Evolutionary conservation across 306 rosid species (phyloP).

Genomic region (Malus fusca): DNA sequence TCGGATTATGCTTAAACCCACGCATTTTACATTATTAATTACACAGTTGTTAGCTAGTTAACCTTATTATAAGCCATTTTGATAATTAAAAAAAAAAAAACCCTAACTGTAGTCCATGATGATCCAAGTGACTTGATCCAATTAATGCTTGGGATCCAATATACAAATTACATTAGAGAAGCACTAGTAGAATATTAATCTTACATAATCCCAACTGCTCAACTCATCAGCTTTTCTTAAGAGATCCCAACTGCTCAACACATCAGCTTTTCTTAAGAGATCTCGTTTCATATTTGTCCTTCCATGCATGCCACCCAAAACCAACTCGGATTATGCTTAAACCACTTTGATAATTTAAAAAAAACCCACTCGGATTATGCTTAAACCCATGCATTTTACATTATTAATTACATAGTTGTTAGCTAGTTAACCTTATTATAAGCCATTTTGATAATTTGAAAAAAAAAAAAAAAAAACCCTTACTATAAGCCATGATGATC

Average conservation of each 20-base stretch:
- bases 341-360: neutral
- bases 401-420: no score
- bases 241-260: neutral
- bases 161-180: no score
- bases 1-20: neutral
- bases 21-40: no score
- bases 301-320: neutral
- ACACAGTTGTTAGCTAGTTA: no score
- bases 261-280: neutral
- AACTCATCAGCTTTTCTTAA: neutral
- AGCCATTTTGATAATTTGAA: no score
- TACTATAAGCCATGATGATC: neutral
- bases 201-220: neutral
- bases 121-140: neutral
- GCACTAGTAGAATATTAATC: neutral
- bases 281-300: neutral
- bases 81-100: no score
- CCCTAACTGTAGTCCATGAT: neutral
- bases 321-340: neutral
- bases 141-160: no score
- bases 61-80: no score
- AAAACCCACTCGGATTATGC: neutral
- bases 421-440: no score
- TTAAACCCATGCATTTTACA: neutral
- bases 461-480: neutral